Evolutionary conservation across 805 yeast species (phyloP).

Genomic region (Candida cerambycidarum): DNA sequence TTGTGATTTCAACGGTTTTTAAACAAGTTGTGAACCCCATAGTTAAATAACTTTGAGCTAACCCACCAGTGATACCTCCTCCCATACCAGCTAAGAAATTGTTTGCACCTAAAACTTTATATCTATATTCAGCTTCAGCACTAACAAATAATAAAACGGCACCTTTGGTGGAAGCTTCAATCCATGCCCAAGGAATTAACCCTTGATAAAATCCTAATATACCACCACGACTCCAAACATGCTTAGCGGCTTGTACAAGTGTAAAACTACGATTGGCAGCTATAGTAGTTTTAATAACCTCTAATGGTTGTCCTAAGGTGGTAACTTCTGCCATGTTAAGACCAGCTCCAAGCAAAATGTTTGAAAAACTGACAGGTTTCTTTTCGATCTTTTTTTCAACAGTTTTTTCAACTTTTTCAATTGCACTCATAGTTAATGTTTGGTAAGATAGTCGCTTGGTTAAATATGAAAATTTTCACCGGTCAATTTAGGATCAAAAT

Average conservation of each 20-base stretch:
- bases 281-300: constrained; percentile 96
- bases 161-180: constrained; percentile 98
- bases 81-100: constrained; percentile 86
- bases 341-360: constrained; percentile 91
- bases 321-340: constrained; percentile 91
- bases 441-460: background rate
- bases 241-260: constrained; percentile 63
- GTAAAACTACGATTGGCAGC: constrained; percentile 87
- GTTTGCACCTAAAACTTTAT: constrained; percentile 57
- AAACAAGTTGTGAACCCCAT: constrained; percentile 99
- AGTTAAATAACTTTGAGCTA: constrained; percentile 93
- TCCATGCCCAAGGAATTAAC: constrained; percentile 99
- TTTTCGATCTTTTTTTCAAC: constrained; percentile 53
- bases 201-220: constrained; percentile 93
- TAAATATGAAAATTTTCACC: constrained; percentile 2
- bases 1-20: constrained; percentile 98
- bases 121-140: constrained; percentile 84
- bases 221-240: constrained; percentile 95
- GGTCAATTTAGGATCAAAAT: constrained; percentile 7
- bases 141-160: constrained; percentile 92
- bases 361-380: constrained; percentile 85
- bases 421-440: background rate
- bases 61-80: constrained; percentile 95
- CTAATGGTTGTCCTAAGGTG: constrained; percentile 94
- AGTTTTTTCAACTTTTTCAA: too few relatives aligned